phyloP scores from a whole-genome alignment of 805 yeast species.

The Candida ortonii region DNA sequence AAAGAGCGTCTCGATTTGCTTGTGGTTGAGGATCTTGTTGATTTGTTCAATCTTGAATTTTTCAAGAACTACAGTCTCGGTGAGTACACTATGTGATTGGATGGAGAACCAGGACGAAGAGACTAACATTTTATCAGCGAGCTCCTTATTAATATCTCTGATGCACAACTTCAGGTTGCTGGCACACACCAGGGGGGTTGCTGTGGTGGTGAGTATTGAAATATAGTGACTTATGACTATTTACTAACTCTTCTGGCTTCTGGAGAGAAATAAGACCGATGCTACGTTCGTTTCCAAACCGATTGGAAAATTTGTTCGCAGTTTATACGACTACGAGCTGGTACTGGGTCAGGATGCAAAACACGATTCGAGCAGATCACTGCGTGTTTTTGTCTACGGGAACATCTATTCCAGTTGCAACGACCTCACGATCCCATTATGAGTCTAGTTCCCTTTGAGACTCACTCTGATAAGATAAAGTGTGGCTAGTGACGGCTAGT shows the following conservation, averaged over 20 bases:
- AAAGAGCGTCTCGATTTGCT: conserved; percentile 12
- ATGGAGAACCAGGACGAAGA: neutral
- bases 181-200: conserved; percentile 16
- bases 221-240: neutral
- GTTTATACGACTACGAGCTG: conserved; percentile 25
- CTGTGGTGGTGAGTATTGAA: conserved; percentile 24
- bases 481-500: too few relatives aligned
- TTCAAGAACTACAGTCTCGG: conserved; percentile 24
- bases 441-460: too few relatives aligned
- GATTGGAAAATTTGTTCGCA: conserved; percentile 20
- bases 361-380: neutral
- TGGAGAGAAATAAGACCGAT: conserved; percentile 14
- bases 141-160: conserved; percentile 15
- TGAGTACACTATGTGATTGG: conserved; percentile 13
- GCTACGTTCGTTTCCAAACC: conserved; percentile 20
- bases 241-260: conserved; percentile 11
- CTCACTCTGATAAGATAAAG: too few relatives aligned
- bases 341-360: conserved; percentile 5
- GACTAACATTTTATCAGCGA: conserved; percentile 17
- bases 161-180: conserved; percentile 23
- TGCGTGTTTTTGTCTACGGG: conserved; percentile 6
- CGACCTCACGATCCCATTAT: too few relatives aligned
- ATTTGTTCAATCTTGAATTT: conserved; percentile 25
- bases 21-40: conserved; percentile 29
- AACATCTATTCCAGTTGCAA: too few relatives aligned